Conservation (phyloP, 2,329 filamentous ascomycete species). For the Laburnicola sp. region DNA sequence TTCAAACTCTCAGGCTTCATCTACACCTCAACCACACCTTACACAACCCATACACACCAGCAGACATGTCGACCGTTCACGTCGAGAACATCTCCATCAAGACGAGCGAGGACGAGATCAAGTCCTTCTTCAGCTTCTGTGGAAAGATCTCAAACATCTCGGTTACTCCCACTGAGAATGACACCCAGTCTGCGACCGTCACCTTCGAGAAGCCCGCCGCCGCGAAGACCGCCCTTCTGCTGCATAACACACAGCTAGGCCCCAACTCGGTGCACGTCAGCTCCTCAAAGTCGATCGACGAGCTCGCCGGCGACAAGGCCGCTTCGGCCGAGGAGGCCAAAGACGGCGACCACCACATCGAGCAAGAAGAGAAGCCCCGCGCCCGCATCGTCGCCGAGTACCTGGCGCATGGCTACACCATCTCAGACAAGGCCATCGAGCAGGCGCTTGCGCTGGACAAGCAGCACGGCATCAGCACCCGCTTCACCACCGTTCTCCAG, state of each 20-base stretch:
- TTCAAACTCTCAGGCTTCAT: background rate
- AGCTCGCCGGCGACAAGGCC: slow-evolving; percentile 63
- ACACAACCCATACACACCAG: slow-evolving; percentile 1
- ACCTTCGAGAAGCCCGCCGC: slow-evolving; percentile 97
- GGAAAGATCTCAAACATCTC: slow-evolving; percentile 89
- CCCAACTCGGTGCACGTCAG: slow-evolving; percentile 74
- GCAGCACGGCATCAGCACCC: slow-evolving; percentile 80
- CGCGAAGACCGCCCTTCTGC: slow-evolving; percentile 92
- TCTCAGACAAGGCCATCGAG: slow-evolving; percentile 77
- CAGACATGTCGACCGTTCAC: slow-evolving; percentile 68
- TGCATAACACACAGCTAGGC: slow-evolving; percentile 95
- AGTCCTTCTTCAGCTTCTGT: slow-evolving; percentile 95
- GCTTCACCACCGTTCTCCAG: slow-evolving; percentile 76
- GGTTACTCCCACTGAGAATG: slow-evolving; percentile 65
- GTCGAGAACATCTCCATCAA: slow-evolving; percentile 84
- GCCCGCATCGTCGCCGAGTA: slow-evolving; percentile 94
- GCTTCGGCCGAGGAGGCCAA: slow-evolving; percentile 55
- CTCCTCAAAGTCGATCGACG: slow-evolving; percentile 68
- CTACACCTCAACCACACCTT: slow-evolving; percentile 1
- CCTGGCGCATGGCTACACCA: slow-evolving; percentile 88
- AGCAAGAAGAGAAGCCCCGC: slow-evolving; percentile 96
- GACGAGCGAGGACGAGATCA: slow-evolving; percentile 87
- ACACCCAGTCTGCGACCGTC: slow-evolving; percentile 82
- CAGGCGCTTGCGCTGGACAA: slow-evolving; percentile 84
- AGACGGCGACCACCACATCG: slow-evolving; percentile 68